These are phyloP conservation scores for Colletotrichum falcatum DNA, from an alignment of 2,329 filamentous ascomycete genomes.

Conservation along the genomic window DNA sequence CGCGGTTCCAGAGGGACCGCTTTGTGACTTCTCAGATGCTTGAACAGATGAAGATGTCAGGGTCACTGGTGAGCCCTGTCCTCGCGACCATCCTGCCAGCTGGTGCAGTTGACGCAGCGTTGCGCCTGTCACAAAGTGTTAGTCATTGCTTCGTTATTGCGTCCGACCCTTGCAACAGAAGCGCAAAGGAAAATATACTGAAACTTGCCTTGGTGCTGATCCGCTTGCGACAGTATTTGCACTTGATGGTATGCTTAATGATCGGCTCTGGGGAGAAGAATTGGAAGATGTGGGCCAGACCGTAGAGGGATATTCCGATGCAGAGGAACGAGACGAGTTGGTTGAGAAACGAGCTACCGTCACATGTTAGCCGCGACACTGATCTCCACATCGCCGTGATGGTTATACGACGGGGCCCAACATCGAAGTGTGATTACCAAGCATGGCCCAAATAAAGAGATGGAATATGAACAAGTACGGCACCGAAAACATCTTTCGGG, in stretches of 20 bases:
- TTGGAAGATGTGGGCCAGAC: slow-evolving; percentile 72
- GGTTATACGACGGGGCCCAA: no score
- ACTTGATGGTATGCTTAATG: slow-evolving; percentile 77
- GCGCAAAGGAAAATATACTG: background rate
- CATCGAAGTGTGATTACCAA: background rate
- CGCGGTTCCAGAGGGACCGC: no score
- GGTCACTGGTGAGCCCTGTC: slow-evolving; percentile 46
- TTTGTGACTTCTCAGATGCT: background rate
- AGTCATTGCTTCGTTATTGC: background rate
- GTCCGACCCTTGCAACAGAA: background rate
- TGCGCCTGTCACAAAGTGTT: slow-evolving; percentile 48
- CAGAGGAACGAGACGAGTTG: slow-evolving; percentile 74
- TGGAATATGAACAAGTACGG: background rate
- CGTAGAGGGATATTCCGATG: slow-evolving; percentile 74
- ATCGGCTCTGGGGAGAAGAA: slow-evolving; percentile 72
- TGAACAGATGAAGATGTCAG: background rate
- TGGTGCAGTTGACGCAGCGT: slow-evolving; percentile 63
- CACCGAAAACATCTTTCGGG: background rate
- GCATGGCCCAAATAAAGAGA: background rate
- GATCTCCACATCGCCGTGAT: no score
- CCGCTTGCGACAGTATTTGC: slow-evolving; percentile 73
- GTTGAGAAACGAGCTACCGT: slow-evolving; percentile 68
- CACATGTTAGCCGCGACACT: background rate
- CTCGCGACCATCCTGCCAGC: slow-evolving; percentile 64
- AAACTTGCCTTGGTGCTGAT: slow-evolving; percentile 71